phyloP scores from a whole-genome alignment of 2,329 filamentous ascomycete genomes.

The Dryadomyces sulphureus region DNA sequence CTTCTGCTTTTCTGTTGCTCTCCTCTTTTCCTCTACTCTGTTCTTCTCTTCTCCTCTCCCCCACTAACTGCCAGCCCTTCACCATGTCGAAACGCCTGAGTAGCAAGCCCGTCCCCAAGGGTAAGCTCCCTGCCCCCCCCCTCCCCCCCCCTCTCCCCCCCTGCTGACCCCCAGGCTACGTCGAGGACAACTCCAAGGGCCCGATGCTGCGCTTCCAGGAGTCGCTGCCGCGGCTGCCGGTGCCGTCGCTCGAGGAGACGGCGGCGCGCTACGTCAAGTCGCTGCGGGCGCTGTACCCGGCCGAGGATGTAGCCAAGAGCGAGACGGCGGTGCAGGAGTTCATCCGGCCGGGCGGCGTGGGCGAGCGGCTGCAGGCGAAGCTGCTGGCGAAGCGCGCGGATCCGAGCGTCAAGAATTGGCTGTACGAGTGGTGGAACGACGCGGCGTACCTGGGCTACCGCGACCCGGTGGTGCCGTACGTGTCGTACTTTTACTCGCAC shows the following conservation, averaged over 20 bases:
- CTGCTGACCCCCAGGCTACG: slow-evolving; percentile 45
- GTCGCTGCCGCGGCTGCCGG: slow-evolving; percentile 65
- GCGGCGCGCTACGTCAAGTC: slow-evolving; percentile 67
- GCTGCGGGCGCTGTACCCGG: slow-evolving; percentile 57
- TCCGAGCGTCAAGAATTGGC: slow-evolving; percentile 79
- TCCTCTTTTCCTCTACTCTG: neutral
- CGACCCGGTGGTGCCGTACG: slow-evolving; percentile 92
- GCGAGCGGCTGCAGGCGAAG: slow-evolving; percentile 75
- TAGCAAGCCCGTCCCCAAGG: slow-evolving; percentile 20
- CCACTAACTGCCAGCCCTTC: slow-evolving; percentile 8
- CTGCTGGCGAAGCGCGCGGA: slow-evolving; percentile 66
- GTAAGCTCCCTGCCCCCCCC: slow-evolving; percentile 27
- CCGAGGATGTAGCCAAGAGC: slow-evolving; percentile 54
- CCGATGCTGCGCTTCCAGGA: slow-evolving; percentile 75
- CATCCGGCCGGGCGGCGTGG: slow-evolving; percentile 70
- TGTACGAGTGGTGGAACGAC: slow-evolving; percentile 97
- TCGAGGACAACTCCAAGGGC: slow-evolving; percentile 65
- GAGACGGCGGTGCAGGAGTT: slow-evolving; percentile 81
- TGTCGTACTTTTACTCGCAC: slow-evolving; percentile 99
- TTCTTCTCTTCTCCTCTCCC: neutral
- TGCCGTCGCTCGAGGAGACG: slow-evolving; percentile 72
- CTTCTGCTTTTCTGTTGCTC: slow-evolving; percentile 4
- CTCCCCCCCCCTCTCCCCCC: slow-evolving; percentile 15
- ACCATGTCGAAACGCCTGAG: slow-evolving; percentile 44
- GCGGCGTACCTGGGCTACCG: slow-evolving; percentile 84